Evolutionary conservation across 148 eudicot genomes (phyloP), one percentile per base, ranked within the genome.

Genomic region (Silene uniflora): DNA sequence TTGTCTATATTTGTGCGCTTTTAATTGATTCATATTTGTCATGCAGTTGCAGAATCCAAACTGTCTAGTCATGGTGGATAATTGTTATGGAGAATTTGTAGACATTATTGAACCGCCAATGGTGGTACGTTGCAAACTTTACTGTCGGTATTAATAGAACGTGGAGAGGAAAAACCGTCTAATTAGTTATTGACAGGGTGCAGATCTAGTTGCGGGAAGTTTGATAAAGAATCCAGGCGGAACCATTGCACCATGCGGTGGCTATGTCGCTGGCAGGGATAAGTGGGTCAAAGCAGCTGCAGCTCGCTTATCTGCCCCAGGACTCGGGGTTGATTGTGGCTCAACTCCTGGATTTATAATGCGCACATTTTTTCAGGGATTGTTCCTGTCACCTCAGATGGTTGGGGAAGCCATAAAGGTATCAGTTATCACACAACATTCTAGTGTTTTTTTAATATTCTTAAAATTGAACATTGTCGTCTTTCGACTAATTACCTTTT

Each of bases 361-460:
- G 93, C 87, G 98, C 69, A 66, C 89, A 35, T 85, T 86, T 76
- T 91, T 91, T 85, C 98, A 93, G 82, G 98, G 98, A 68, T 81
- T 93, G 80, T 91, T 84, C 81, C 93, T 93, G 77, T 84, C 97
- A 55, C 98, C 98, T 73, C 98, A 93, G 83, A 93, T 93, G 98
- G 98, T 91, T 79, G 98, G 98, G 69, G 98, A 93, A 83, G 98
- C 98, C 78, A 75, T 93, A 73, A 93, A 93, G 89, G 97, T 92
- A 83, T 49, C 39, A 35, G 39, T 35, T 35, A 35, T 55, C 46
- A 22, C 4, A 22, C 44, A 61, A 63, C 22, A 6, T 67, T 39
- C 19, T 9, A 23, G 19, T 4, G 71, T n/a, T 52, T 52, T 4
- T 5, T 49, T 49, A 10, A 10, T 49, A 64, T 49, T 69, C 71